Evolutionary conservation across 1,284 basidiomycete species (phyloP), one percentile per base, ranked within the genome.

Genomic region (Leccinum laetum): DNA sequence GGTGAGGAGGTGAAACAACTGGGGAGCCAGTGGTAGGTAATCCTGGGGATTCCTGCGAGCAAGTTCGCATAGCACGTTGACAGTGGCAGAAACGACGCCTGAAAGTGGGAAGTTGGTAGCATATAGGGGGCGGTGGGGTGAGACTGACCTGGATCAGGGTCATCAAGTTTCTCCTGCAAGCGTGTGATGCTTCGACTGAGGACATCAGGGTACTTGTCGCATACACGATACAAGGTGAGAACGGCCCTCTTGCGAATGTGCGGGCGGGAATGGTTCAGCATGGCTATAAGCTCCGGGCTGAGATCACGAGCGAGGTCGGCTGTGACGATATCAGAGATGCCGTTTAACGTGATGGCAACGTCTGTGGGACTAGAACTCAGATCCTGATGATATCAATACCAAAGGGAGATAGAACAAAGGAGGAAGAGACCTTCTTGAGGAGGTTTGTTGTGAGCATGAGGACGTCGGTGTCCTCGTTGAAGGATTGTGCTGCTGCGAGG

Each of bases 361-460:
- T 98, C 92, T 72, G 90, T 81, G 58, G 87, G 84, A 77, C 80
- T 79, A 76, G 95, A 93, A 64, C 87, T 87, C 69, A 99, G 80
- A 74, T 99, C 97, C 94, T 97, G 61, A 67, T 68, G 62, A 58
- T 58, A 52, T 67, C 29, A 64, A 56, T 26, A 61, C 52, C 55
- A 58, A 52, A 24, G 63, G 35, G 44, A n/a, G 53, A 29, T 24
- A n/a, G 35, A 9, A 39, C n/a, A 13, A 10, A 53, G 16, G 56
- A 49, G 46, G 13, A 16, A 73, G 86, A 67, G 67, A 94, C 96
- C 87, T 99, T 99, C 84, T 99, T 99, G 72, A 99, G 84, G 35
- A 97, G 83, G 79, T 99, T 99, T 9, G 98, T 98, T 0, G 97
- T 98, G 57, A 99, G 86, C 84, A 99, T 98, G 24, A 99, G 88